Evolutionary conservation across 1,139 yeast species (phyloP).

Genomic region (Meyerozyma athensensis): DNA sequence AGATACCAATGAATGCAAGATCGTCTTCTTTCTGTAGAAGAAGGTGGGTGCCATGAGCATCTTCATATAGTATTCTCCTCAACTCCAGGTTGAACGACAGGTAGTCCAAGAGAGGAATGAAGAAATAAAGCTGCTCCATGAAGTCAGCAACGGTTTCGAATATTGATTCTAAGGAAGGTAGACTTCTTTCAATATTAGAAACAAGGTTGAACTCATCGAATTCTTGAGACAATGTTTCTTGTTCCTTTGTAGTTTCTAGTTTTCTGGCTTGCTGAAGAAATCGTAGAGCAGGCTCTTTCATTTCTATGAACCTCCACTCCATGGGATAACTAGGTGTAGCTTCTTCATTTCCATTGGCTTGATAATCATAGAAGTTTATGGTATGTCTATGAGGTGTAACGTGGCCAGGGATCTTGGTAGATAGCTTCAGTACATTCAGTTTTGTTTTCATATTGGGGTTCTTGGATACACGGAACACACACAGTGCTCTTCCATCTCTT

Average conservation of each 20-base stretch:
- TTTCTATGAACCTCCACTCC: neutral
- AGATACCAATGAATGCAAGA: neutral
- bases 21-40: neutral
- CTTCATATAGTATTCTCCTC: neutral
- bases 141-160: neutral
- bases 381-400: neutral
- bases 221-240: neutral
- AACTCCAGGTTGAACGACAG: neutral
- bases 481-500: neutral
- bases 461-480: neutral
- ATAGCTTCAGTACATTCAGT: neutral
- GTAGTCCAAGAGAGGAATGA: neutral
- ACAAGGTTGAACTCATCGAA: neutral
- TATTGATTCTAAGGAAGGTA: neutral
- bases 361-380: neutral
- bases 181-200: neutral
- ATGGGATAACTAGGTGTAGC: neutral
- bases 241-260: neutral
- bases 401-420: neutral
- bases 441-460: too few species aligned
- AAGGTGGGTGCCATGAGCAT: neutral
- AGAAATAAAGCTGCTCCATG: neutral
- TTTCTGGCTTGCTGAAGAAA: neutral
- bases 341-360: neutral
- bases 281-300: neutral